Percentiles rank a stretch among this genome's conserved stretches.
Conservation (phyloP, 2,329 filamentous ascomycete genomes). For the Fusarium annulatum region DNA sequence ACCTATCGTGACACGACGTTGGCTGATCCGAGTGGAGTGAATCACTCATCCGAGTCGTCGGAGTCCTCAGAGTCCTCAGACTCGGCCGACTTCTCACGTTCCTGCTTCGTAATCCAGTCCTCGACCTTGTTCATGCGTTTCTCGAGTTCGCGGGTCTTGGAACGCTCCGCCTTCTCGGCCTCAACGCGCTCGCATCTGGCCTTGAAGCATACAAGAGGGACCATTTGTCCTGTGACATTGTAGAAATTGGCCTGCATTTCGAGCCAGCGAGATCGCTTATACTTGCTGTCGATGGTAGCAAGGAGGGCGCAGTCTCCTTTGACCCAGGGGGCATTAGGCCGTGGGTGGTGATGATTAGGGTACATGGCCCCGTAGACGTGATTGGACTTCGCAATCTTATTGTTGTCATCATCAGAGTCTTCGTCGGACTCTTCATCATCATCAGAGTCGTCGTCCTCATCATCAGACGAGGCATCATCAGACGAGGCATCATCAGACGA, state of each 20-base stretch:
- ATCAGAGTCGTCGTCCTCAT: background rate
- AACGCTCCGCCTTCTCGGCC: constrained; percentile 15
- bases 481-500: too few species aligned
- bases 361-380: constrained; percentile 49
- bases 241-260: constrained; percentile 58
- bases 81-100: background rate
- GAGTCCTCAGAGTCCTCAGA: background rate
- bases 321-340: constrained; percentile 43
- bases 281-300: constrained; percentile 49
- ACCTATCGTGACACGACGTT: background rate
- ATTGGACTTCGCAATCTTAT: background rate
- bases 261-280: constrained; percentile 51
- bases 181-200: constrained; percentile 49
- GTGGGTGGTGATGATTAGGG: constrained; percentile 36
- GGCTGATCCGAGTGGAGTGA: background rate
- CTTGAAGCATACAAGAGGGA: constrained; percentile 53
- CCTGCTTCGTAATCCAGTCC: constrained; percentile 34
- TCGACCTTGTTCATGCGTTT: constrained; percentile 23
- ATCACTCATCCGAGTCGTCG: constrained; percentile 1
- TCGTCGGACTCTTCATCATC: background rate
- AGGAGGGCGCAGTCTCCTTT: constrained; percentile 51
- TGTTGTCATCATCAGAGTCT: background rate
- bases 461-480: background rate
- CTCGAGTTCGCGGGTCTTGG: background rate
- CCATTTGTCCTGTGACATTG: constrained; percentile 56